A percentile compares a stretch with the other conserved stretches of the same genome.
phyloP scores from a whole-genome alignment of 495 filamentous ascomycete species.

The Lindgomyces ingoldianus region DNA sequence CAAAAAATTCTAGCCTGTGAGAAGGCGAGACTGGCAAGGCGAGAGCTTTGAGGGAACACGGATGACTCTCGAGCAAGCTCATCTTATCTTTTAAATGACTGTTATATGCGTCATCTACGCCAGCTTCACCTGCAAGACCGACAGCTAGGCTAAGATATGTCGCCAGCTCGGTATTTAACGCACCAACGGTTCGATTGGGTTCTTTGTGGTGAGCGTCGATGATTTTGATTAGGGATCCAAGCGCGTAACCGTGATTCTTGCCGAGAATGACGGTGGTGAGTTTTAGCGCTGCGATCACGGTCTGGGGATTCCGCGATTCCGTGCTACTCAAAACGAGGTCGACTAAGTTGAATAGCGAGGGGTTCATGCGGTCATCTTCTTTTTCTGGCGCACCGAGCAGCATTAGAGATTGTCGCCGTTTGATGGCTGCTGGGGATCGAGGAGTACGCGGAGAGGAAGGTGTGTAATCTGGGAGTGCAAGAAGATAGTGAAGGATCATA shows the following conservation, averaged over 20 bases:
- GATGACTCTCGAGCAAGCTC: constrained; percentile 75
- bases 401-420: constrained; percentile 84
- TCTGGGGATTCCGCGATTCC: constrained; percentile 82
- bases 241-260: constrained; percentile 82
- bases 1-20: constrained; percentile 54
- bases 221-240: constrained; percentile 70
- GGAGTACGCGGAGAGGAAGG: constrained; percentile 41
- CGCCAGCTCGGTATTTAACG: constrained; percentile 76
- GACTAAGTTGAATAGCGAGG: constrained; percentile 86
- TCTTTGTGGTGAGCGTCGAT: constrained; percentile 52
- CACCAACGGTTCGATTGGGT: constrained; percentile 69
- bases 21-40: constrained; percentile 42
- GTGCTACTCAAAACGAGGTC: constrained; percentile 87
- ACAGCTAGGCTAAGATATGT: constrained; percentile 71
- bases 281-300: constrained; percentile 81
- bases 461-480: constrained; percentile 63
- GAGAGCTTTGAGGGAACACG: constrained; percentile 59
- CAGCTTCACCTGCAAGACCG: constrained; percentile 67
- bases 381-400: constrained; percentile 75
- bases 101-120: constrained; percentile 77
- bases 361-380: constrained; percentile 70
- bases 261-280: constrained; percentile 80
- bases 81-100: constrained; percentile 79
- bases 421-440: constrained; percentile 62
- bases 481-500: constrained; percentile 87